Evolutionary conservation across 371 early-diverging fungal species (phyloP).

Genomic region (Fennellomyces sp.): DNA sequence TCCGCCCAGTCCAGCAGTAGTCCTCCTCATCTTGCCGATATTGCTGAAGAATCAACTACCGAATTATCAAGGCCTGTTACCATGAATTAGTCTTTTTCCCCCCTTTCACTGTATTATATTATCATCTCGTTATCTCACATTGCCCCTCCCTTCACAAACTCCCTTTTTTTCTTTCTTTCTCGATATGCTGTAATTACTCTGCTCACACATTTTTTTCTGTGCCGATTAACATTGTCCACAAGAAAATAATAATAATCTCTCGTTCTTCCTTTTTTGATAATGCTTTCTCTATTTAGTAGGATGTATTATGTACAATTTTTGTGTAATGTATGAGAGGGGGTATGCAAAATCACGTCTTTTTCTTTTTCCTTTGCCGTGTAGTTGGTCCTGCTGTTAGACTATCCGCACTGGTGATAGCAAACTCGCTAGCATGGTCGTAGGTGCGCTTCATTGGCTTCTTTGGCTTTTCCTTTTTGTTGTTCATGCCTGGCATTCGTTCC

Average conservation of each 20-base stretch:
- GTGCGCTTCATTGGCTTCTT: constrained; percentile 26
- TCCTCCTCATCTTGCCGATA: not conserved
- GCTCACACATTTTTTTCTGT: not conserved
- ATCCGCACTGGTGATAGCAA: constrained; percentile 38
- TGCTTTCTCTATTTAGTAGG: not conserved
- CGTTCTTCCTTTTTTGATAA: not conserved
- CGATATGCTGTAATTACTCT: not conserved
- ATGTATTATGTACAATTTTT: not conserved
- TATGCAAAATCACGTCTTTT: not conserved
- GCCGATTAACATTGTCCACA: not conserved
- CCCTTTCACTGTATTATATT: not conserved
- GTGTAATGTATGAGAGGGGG: not conserved
- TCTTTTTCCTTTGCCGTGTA: constrained; percentile 39
- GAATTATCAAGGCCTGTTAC: not conserved
- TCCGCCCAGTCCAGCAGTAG: not conserved
- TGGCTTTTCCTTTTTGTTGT: constrained; percentile 29
- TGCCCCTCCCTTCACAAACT: not conserved
- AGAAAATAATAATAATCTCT: not conserved
- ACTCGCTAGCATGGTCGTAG: constrained; percentile 47
- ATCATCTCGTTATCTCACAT: not conserved
- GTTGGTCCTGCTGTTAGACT: constrained; percentile 32
- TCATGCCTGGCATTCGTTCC: constrained; percentile 40
- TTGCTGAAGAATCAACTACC: not conserved
- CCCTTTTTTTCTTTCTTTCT: not conserved
- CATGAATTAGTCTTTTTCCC: not conserved